Percentiles rank a stretch among this genome's conserved stretches.
Conservation (phyloP, 1,284 basidiomycete species). For the Ceratobasidium sp. region DNA sequence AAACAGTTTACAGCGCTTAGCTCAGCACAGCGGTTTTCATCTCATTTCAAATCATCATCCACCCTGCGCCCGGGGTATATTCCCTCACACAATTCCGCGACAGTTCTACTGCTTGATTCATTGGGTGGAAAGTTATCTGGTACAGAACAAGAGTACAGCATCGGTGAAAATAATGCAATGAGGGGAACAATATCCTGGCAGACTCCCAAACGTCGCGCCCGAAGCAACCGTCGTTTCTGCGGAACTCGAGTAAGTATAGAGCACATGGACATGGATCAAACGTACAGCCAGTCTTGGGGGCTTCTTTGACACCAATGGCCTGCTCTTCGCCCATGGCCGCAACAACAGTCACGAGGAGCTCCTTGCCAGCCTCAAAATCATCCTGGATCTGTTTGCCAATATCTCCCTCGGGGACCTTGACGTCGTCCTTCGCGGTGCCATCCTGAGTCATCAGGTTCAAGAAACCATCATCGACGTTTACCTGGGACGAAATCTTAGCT, state of each 20-base stretch:
- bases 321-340: conserved; percentile 94
- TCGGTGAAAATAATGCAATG: conserved; percentile 13
- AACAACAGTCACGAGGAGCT: conserved; percentile 90
- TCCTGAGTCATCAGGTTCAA: conserved; percentile 94
- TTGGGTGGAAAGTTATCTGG: conserved; percentile 7
- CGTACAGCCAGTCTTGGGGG: conserved; percentile 17
- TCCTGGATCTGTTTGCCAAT: conserved; percentile 81
- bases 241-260: not conserved
- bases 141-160: conserved; percentile 13
- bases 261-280: not conserved
- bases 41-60: conserved; percentile 14
- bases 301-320: conserved; percentile 66
- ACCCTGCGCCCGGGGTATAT: not conserved
- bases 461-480: conserved; percentile 91
- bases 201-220: not conserved
- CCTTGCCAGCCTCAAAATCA: conserved; percentile 87
- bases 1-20: conserved; percentile 10
- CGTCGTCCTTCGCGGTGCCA: conserved; percentile 92
- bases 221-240: not conserved
- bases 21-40: conserved; percentile 3
- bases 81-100: not conserved
- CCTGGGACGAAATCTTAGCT: conserved; percentile 58
- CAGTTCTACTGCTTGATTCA: conserved; percentile 18
- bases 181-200: not conserved
- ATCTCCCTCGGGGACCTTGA: conserved; percentile 91